These are phyloP conservation scores for Coniella vitis DNA, from an alignment of 2,329 filamentous ascomycete species.

Conservation along the genomic window DNA sequence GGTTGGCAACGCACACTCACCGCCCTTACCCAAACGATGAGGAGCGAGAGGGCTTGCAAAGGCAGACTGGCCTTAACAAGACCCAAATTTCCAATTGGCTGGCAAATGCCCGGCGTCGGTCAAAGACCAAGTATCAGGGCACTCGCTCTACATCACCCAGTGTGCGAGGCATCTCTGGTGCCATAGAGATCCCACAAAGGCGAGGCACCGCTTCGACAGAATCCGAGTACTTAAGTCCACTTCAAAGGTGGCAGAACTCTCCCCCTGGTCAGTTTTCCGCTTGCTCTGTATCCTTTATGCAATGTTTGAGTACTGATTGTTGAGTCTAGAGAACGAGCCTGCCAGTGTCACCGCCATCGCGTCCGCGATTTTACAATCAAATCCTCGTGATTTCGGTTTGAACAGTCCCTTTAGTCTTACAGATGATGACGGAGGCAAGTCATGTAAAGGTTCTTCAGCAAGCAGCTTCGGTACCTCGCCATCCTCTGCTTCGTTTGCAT, in stretches of 20 bases:
- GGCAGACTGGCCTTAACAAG: conserved; percentile 72
- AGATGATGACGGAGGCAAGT: conserved; percentile 54
- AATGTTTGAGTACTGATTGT: neutral
- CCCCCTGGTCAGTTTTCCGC: conserved; percentile 30
- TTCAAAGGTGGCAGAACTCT: conserved; percentile 54
- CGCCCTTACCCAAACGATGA: conserved; percentile 86
- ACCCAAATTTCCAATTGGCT: conserved; percentile 89
- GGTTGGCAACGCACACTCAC: conserved; percentile 71
- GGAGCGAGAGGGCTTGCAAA: conserved; percentile 74
- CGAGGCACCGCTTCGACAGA: conserved; percentile 43
- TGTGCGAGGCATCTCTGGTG: conserved; percentile 50
- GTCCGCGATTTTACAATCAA: conserved; percentile 41
- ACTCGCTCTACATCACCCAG: conserved; percentile 65
- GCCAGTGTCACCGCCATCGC: conserved; percentile 54
- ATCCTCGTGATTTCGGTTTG: conserved; percentile 47
- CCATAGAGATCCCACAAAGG: conserved; percentile 67
- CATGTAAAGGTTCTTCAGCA: conserved; percentile 52
- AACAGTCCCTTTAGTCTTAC: conserved; percentile 52
- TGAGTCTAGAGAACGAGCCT: conserved; percentile 44
- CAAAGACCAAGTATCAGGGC: conserved; percentile 60
- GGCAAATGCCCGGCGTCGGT: conserved; percentile 74
- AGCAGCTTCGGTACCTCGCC: conserved; percentile 56
- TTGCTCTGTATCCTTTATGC: neutral
- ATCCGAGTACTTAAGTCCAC: conserved; percentile 48
- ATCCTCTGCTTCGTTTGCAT: conserved; percentile 52